Evolutionary conservation across 495 filamentous ascomycete species (phyloP), one percentile per base, ranked within the genome.

Genomic region (Penicillium malachiteum): DNA sequence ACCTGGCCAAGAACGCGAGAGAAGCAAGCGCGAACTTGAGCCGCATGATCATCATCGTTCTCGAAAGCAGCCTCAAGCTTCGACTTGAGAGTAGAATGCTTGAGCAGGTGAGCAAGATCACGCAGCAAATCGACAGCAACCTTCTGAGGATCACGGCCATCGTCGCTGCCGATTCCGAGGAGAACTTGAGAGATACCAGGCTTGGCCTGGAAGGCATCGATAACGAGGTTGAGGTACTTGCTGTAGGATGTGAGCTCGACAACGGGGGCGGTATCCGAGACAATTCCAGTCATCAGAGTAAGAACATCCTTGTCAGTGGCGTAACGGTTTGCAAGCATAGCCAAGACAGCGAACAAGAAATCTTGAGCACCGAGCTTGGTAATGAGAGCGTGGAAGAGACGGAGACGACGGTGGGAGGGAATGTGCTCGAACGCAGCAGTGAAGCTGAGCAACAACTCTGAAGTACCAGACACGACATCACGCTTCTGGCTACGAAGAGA

Each of bases 371-470:
- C 94, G 26, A 97, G 78, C 18, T 90, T 96, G 59, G 87, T 82
- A 21, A 79, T 82, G 32, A 98, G 72, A 30, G 90, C 88, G 21
- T 83, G 76, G 77, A 96, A 98, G 5, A 97, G 72, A 37, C 85
- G 83, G 14, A 88, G 80, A 52, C 91, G 86, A 39, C 92, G 84
- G 64, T 94, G 92, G 6, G 83, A 80, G 4, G 94, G 94, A 54
- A 98, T 89, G 64, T 97, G 92, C 64, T 95, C 92, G 71, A 92
- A 98, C 10, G 95, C 95, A 9, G 89, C 90, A 16, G 89, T 90
- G 67, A 97, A 97, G 71, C 92, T 97, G 48, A 91, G 78, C 14
- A 98, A 76, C 31, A 98, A 78, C 63, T 96, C 92, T 1, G 90
- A 87, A 11, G 88, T 88, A 48, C 90, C 91, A 42, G 82, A 83